Base-by-base conservation (phyloP, 805 yeast species). In the Starmerella vaccinii region DNA sequence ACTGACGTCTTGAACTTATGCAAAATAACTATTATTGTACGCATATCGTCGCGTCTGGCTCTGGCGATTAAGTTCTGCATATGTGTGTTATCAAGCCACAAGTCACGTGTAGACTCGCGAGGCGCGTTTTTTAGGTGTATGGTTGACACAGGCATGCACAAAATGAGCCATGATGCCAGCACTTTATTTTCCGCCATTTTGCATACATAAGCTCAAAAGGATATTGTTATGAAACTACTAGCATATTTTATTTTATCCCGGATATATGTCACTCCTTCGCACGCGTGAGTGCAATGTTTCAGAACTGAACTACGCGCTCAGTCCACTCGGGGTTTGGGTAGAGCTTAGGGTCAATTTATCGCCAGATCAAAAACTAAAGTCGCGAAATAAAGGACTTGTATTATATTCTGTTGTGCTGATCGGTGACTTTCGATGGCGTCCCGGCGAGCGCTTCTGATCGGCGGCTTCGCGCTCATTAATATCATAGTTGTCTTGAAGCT, bases 351-450 rank as follows among this genome's bases (percentile, higher is more conserved):
- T 21, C 26, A 37, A 22, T 22, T 21, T 21, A 37, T 21, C n/a
- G 23, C n/a, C 22, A 37, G 42, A 38, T 38, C 42, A 38, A 24
- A 38, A 38, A 38, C 38, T 34, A 19, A 16, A 6, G 22, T 34
- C 38, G 38, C 40, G 40, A 16, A 21, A 7, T 15, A 30, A 13
- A n/a, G 38, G 18, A 32, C 12, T 12, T n/a, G 38, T 34, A 12
- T 16, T 5, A 13, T 34, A 6, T 16, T 26, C 21, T 13, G 26
- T 37, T 6, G 16, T 37, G 26, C 26, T 21, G 15, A 37, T 37
- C 26, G 23, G 40, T 1, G 19, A 15, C 12, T 32, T 13, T 16
- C 5, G 21, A 51, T 47, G 50, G 65, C 87, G 85, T 0, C 92
- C 83, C 12, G 76, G 48, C 43, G 63, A 52, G 22, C 24, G n/a